Base-by-base conservation (phyloP, 2,329 filamentous ascomycete species). In the Falciphora oryzae region DNA sequence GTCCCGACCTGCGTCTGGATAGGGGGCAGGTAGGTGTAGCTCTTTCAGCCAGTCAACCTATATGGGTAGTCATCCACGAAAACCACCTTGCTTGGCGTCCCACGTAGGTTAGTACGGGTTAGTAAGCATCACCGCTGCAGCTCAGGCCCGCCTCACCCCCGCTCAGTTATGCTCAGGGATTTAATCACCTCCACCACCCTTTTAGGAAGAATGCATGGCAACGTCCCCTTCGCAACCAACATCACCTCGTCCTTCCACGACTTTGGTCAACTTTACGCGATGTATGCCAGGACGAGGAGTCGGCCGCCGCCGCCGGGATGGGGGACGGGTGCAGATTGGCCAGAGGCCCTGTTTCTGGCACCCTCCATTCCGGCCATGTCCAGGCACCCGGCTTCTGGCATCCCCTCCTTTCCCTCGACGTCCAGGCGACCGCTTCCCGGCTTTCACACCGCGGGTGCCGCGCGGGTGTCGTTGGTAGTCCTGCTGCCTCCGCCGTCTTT, bases 221-320 rank as follows among this genome's bases (percentile, higher is more conserved):
- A 50, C 44, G 44, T 50, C 22, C 44, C 44, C 44, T 50, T n/a
- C 44, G 44, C 44, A 50, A 50, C n/a, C n/a, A n/a, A n/a, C n/a
- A n/a, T n/a, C n/a, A n/a, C n/a, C n/a, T n/a, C n/a, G n/a, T n/a
- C 44, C 44, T 50, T 50, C 44, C 44, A 50, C 44, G 44, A 50
- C 44, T 50, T 50, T 10, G 44, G 44, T 50, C 44, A 50, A 50
- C 44, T 50, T 50, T 50, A 50, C 44, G 11, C 44, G 44, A 50
- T 50, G 44, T 50, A 50, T 50, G 44, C 44, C 44, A 50, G 44
- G 44, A 50, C 44, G 44, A 50, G 44, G 44, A 50, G 44, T 50
- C 44, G 44, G 11, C 44, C 44, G 22, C 44, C 44, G 44, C 44
- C 44, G 44, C 44, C 44, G 44, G 44, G 44, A 50, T 10, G 44